Evolutionary conservation across 2,329 filamentous ascomycete species (phyloP), one percentile per base, ranked within the genome.

Genomic region (Polytolypa hystricis): DNA sequence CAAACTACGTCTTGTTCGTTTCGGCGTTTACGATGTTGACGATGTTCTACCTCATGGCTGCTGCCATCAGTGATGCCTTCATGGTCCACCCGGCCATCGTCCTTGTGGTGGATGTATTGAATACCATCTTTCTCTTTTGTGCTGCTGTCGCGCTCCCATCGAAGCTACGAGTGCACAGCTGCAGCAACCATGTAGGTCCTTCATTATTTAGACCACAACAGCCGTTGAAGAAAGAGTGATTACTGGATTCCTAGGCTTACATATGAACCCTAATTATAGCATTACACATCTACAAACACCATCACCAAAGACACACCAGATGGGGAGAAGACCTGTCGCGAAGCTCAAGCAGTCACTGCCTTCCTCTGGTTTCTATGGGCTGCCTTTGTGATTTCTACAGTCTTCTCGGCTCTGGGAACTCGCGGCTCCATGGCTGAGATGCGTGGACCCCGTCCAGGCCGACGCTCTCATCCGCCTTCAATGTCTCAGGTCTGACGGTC

Each of bases 1-100:
- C 81, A 60, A 71, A 72, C 54, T 72, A 67, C 50, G 48, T 58
- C 42, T 67, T 71, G 53, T 71, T 67, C 44, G 52, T 58, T 5
- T 48, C 63, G 7, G 62, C 62, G 1, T 71, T 70, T 44, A 60
- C 60, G 8, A 60, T 69, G 50, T 38, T 71, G 14, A 56, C 67
- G 4, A 55, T 70, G 5, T 52, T 71, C 49, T 71, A 70, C 47
- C 53, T 69, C 26, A 43, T 69, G 30, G 58, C 62, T 1, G 61
- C 64, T 3, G 55, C 62, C 1, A 54, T 62, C 39, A 62, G 61
- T 35, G 44, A 56, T 0, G 52, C 52, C 40, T 59, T 65, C 47
- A 52, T 56, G 10, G 43, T 60, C 19, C 59, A 65, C 46, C 60
- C 66, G 0, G 54, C 64, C 25, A 49, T 69, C 39, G 52, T 65